A percentile compares a stretch with the other conserved stretches of the same genome.
These are phyloP conservation scores for Penicillium brasilianum DNA, from an alignment of 2,329 filamentous ascomycete species.

Conservation along the genomic window DNA sequence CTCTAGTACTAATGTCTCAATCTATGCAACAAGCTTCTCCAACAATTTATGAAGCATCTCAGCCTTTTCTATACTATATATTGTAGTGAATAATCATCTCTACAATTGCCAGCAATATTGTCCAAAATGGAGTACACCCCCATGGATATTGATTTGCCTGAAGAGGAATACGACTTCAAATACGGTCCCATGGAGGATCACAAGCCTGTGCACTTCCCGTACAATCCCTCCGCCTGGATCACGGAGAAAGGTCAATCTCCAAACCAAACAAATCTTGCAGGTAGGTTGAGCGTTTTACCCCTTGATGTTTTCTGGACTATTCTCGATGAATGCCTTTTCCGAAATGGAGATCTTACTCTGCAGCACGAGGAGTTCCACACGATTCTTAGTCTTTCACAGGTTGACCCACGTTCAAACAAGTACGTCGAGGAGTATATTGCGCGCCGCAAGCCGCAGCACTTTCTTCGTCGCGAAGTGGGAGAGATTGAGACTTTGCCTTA, in stretches of 20 bases:
- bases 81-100: neutral
- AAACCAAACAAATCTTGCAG: neutral
- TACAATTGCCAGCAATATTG: neutral
- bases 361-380: conserved; percentile 15
- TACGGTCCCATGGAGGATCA: neutral
- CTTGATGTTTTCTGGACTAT: conserved; percentile 18
- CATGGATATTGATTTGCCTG: neutral
- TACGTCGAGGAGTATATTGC: neutral
- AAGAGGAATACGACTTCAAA: neutral
- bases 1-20: neutral
- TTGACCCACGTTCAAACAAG: conserved; percentile 3
- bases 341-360: neutral
- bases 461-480: conserved; percentile 1
- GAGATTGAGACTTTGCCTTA: neutral
- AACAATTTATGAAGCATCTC: neutral
- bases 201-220: neutral
- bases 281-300: conserved; percentile 11
- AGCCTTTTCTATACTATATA: neutral
- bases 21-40: neutral
- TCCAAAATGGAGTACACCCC: neutral
- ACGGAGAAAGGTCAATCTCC: neutral
- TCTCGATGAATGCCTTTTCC: conserved; percentile 11
- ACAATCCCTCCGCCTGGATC: neutral
- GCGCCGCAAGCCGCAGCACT: neutral
- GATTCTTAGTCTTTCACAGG: conserved; percentile 2